Evolutionary conservation across 1,139 yeast genomes (phyloP), one percentile per base, ranked within the genome.

Genomic region (Candida albicans): DNA sequence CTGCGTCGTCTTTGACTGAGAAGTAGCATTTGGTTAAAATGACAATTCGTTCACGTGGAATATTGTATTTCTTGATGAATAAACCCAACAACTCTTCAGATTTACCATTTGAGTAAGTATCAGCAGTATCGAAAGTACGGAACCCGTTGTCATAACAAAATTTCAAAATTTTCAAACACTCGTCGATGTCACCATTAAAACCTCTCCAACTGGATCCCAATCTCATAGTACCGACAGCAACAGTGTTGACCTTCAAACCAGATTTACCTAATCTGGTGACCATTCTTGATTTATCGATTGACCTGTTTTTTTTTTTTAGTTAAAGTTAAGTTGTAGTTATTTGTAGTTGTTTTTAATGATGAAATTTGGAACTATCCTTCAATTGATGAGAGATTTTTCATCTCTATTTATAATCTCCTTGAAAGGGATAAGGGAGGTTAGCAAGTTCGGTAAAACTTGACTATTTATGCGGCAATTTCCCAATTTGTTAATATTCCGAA

Each of bases 111-210:
- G 61, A 55, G 41, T 61, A 61, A n/a, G 78, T 51, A 42, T 56
- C 57, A 13, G 59, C 59, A 18, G 61, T 56, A 37, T 56, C 61
- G 39, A 49, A 56, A 2, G 84, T 78, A 48, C 84, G 64, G 22
- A 80, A 54, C 0, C 84, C 84, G 18, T 37, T 41, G 40, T 65
- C 68, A 55, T 79, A 79, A 31, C 79, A 76, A 44, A 62, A 61
- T 52, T 79, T 77, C 56, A 79, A 54, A 27, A 77, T 62, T n/a
- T 54, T 52, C 40, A 56, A 46, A n/a, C 51, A 40, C 35, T 46
- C 42, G 11, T 53, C 56, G 34, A 40, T 40, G 18, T 42, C 39
- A 27, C 37, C 41, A 24, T 40, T 40, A 33, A 13, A 43, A 6
- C 42, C 42, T 27, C 22, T 22, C 40, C 40, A 41, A 24, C 5